Percentiles rank a stretch among this genome's conserved stretches.
Evolutionary conservation across 208 protist species (phyloP).

Genomic region (Trypanosoma mega): DNA sequence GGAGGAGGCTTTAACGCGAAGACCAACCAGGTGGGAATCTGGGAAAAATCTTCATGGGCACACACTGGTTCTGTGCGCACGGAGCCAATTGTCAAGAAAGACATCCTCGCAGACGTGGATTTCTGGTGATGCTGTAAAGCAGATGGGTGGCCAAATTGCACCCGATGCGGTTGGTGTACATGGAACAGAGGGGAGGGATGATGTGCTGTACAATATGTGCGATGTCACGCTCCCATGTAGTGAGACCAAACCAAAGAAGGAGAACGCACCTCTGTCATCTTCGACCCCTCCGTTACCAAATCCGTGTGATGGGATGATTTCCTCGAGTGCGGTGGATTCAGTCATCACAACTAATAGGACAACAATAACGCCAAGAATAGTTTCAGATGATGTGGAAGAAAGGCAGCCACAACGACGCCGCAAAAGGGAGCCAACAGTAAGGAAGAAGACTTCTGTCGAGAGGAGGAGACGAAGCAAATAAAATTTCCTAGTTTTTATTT

Average conservation of each 20-base stretch:
- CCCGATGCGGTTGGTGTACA: constrained; percentile 17
- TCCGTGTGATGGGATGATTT: too few relatives aligned
- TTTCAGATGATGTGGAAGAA: too few relatives aligned
- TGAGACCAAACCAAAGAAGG: constrained; percentile 22
- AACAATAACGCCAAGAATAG: too few relatives aligned
- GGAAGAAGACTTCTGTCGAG: too few relatives aligned
- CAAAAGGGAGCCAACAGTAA: too few relatives aligned
- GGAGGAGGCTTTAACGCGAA: constrained; percentile 38
- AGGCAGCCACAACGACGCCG: too few relatives aligned
- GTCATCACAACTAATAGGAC: too few relatives aligned
- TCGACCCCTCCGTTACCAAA: too few relatives aligned
- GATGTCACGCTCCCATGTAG: constrained; percentile 47
- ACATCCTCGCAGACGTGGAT: constrained; percentile 16
- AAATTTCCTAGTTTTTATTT: constrained; percentile 4
- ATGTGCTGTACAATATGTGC: constrained; percentile 36
- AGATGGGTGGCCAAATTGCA: constrained; percentile 13
- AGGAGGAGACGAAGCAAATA: too few relatives aligned
- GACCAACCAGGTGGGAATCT: constrained; percentile 45
- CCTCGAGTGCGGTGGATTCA: too few relatives aligned
- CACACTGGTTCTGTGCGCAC: constrained; percentile 40
- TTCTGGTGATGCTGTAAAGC: neutral
- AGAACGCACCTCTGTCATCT: neutral
- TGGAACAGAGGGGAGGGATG: neutral
- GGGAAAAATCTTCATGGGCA: constrained; percentile 23
- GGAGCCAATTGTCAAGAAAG: constrained; percentile 36